Evolutionary conservation across 257 asterid species (phyloP).

Genomic region (Rauvolfia tetraphylla): DNA sequence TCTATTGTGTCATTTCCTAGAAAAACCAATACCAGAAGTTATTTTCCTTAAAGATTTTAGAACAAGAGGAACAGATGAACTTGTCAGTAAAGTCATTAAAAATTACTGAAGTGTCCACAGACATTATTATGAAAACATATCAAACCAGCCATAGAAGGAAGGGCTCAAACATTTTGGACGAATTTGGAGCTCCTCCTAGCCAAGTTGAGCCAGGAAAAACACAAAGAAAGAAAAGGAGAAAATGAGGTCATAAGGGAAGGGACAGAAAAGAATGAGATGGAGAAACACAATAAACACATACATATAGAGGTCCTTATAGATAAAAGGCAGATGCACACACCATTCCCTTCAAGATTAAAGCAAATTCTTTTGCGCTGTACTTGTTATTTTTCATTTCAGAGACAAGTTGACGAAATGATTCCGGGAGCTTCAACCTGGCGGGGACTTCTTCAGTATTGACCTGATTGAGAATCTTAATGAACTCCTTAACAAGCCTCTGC

Average conservation of each 20-base stretch:
- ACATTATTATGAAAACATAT: too few species aligned
- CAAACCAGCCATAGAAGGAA: not conserved
- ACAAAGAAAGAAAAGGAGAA: not conserved
- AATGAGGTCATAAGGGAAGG: not conserved
- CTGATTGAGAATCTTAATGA: constrained; percentile 83
- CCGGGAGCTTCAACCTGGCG: constrained; percentile 74
- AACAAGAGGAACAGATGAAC: not conserved
- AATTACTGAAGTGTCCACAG: not conserved
- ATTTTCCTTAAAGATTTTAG: not conserved
- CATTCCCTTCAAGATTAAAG: constrained; percentile 92
- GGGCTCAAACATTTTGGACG: not conserved
- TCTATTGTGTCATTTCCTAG: not conserved
- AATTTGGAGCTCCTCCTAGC: not conserved
- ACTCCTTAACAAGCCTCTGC: constrained; percentile 90
- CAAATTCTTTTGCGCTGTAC: constrained; percentile 81
- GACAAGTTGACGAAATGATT: constrained; percentile 82
- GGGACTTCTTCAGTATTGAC: constrained; percentile 91
- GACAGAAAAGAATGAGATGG: not conserved
- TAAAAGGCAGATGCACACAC: constrained; percentile 38
- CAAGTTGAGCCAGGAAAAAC: not conserved
- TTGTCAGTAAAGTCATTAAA: not conserved
- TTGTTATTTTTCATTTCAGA: constrained; percentile 85
- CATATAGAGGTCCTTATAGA: not conserved
- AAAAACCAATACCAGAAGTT: not conserved
- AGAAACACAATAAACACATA: not conserved